Evolutionary conservation across 257 asterid species (phyloP).

Genomic region (Ballota nigra): DNA sequence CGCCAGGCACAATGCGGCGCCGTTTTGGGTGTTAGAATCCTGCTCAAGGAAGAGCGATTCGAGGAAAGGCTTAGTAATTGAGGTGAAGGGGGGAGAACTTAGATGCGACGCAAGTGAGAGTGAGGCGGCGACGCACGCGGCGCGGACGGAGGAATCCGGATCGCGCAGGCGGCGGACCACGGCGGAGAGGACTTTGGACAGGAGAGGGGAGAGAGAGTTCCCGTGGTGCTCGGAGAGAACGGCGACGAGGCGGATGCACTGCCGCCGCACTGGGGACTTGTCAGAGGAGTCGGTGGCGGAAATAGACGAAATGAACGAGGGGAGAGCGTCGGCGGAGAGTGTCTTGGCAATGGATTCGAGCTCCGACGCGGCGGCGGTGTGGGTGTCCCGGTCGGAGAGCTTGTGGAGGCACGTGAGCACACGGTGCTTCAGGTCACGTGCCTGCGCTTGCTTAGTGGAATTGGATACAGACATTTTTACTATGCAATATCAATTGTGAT

Average conservation of each 20-base stretch:
- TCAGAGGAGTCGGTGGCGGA: constrained; percentile 75
- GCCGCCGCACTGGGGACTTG: constrained; percentile 69
- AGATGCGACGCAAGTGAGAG: constrained; percentile 48
- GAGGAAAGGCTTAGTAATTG: constrained; percentile 62
- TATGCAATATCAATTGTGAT: neutral
- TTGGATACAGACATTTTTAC: constrained; percentile 37
- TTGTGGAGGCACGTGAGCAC: constrained; percentile 80
- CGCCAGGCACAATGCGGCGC: constrained; percentile 67
- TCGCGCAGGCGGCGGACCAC: constrained; percentile 79
- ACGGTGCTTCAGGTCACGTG: constrained; percentile 76
- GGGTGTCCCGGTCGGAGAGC: constrained; percentile 89
- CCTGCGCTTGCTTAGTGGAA: constrained; percentile 38
- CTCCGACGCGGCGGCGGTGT: constrained; percentile 72
- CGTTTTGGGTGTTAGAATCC: constrained; percentile 45
- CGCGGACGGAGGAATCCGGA: constrained; percentile 68
- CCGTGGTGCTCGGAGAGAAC: constrained; percentile 64
- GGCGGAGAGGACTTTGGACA: constrained; percentile 68
- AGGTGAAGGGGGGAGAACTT: constrained; percentile 46
- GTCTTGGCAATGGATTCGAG: constrained; percentile 63
- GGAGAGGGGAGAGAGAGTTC: constrained; percentile 56
- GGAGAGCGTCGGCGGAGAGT: constrained; percentile 47
- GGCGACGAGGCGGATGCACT: constrained; percentile 61
- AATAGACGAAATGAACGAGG: constrained; percentile 63
- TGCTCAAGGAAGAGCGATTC: constrained; percentile 73
- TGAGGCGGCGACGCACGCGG: constrained; percentile 61